Conservation (phyloP, 2,329 filamentous ascomycete genomes). For the Diaporthe amygdali region DNA sequence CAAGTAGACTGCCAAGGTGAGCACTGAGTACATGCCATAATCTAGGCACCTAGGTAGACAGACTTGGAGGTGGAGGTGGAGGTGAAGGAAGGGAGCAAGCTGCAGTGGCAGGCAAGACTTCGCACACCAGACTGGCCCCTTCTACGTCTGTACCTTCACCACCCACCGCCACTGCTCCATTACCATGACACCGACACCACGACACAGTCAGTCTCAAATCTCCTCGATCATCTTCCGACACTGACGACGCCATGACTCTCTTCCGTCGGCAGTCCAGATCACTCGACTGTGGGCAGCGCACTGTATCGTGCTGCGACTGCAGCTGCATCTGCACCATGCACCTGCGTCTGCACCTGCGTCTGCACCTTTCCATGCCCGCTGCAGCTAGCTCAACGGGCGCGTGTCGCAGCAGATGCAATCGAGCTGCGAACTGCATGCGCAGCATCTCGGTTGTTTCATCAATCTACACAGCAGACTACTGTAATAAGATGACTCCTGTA, state of each 20-base stretch:
- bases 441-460: conserved; percentile 9
- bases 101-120: not conserved
- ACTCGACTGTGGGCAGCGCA: not conserved
- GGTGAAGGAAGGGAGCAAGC: not conserved
- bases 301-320: not conserved
- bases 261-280: not conserved
- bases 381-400: conserved; percentile 2
- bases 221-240: conserved; percentile 8
- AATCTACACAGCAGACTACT: not conserved
- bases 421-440: conserved; percentile 13
- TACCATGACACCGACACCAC: not conserved
- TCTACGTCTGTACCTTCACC: not conserved
- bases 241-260: not conserved
- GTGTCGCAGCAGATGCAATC: not conserved
- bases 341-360: not conserved
- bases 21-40: not conserved
- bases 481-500: not conserved
- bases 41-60: no score
- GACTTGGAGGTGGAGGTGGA: no score
- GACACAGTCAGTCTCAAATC: not conserved
- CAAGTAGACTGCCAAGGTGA: no score
- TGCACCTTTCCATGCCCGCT: not conserved
- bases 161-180: not conserved
- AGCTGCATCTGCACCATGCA: no score
- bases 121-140: no score